Base-by-base conservation (phyloP, 768 basidiomycete genomes). In the Mycena latifolia region DNA sequence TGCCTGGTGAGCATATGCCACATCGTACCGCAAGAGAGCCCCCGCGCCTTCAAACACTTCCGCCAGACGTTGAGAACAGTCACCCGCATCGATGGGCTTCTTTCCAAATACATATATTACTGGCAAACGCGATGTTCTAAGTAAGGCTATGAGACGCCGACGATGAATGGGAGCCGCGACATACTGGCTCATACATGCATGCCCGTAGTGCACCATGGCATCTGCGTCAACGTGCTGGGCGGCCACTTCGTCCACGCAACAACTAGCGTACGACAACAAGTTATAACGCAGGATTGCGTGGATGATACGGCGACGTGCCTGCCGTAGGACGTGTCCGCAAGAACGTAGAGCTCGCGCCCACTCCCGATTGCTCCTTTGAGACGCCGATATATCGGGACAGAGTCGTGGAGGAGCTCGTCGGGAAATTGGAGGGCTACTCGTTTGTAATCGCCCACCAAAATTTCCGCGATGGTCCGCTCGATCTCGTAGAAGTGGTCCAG, bases 291-390 rank as follows among this genome's bases (percentile, higher is more conserved):
- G 37, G 7, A 41, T 35, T 39, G 27, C 33, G 25, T 9, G 27
- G 66, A 28, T 62, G 45, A 56, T 59, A 22, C 37, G 31, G 64
- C 55, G 62, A 63, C 88, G 48, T 80, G 89, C 96, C 93, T 96
- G 79, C 96, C 98, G 77, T 98, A 98, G 5, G 96, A 97, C 24
- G 96, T 98, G 78, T 99, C 97, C 15, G 96, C 97, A n/a, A 98
- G 84, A 6, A 98, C 91, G 75, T 95, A 97, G 25, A 94, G 80
- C 71, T 96, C 92, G 55, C 80, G 81, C 24, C 76, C 77, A 20
- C 55, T 55, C 48, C 83, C 80, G 25, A 89, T 74, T 59, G 72
- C 77, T 2, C 74, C 73, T 73, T 90, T 92, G 37, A 99, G 83
- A 5, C 79, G 74, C 41, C 87, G 84, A 75, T 90, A 96, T 28